phyloP scores from a whole-genome alignment of 2,329 filamentous ascomycete species.

The Cladosporium oxysporum region DNA sequence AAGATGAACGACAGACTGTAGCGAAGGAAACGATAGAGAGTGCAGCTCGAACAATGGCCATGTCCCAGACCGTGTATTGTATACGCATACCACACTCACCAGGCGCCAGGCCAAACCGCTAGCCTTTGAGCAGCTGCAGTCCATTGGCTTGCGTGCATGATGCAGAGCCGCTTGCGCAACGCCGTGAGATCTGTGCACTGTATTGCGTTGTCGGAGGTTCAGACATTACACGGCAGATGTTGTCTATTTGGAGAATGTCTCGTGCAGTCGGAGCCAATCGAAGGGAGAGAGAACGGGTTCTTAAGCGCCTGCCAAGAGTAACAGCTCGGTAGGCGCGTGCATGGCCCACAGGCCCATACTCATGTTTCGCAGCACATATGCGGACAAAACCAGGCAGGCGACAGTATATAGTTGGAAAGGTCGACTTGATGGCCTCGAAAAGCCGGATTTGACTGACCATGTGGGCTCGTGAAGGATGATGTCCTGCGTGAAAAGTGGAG shows the following conservation, averaged over 20 bases:
- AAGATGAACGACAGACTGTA: slow-evolving; percentile 7
- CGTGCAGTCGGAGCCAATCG: slow-evolving; percentile 12
- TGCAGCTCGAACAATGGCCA: slow-evolving; percentile 6
- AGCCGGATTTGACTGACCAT: too few relatives aligned
- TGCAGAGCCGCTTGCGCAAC: slow-evolving; percentile 20
- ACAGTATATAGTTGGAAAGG: too few relatives aligned
- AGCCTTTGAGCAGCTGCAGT: background rate
- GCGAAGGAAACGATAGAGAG: background rate
- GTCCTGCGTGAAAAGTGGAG: background rate
- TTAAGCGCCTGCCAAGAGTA: slow-evolving; percentile 14
- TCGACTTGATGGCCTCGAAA: too few relatives aligned
- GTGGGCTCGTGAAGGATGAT: too few relatives aligned
- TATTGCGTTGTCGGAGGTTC: background rate
- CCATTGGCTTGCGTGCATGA: slow-evolving; percentile 18
- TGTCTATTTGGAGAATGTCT: slow-evolving; percentile 10
- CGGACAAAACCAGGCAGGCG: too few relatives aligned
- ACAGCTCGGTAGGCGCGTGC: too few relatives aligned
- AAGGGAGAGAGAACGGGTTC: background rate
- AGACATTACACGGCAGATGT: slow-evolving; percentile 9
- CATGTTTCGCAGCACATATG: too few relatives aligned
- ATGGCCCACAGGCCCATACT: too few relatives aligned
- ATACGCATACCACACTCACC: slow-evolving; percentile 4
- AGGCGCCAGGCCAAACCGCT: slow-evolving; percentile 17
- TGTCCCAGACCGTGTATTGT: slow-evolving; percentile 13
- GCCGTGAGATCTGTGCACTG: slow-evolving; percentile 11